These are phyloP conservation scores for Alnus rubra DNA, from an alignment of 306 rosid genomes.

Conservation along the genomic window DNA sequence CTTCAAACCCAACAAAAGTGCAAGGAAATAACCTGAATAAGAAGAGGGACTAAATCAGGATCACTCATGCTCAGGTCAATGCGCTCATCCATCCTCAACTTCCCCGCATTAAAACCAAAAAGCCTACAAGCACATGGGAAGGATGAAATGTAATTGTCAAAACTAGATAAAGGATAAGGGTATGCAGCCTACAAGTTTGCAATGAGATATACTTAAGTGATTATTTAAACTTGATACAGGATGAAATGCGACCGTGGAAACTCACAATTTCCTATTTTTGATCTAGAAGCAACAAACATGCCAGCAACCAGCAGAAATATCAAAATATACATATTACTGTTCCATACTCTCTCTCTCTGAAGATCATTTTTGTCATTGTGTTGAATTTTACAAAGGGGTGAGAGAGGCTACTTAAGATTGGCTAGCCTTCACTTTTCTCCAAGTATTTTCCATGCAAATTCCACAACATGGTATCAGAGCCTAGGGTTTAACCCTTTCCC, in stretches of 20 bases:
- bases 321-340: background rate
- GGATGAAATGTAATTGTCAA: background rate
- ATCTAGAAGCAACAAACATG: background rate
- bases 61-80: conserved; percentile 91
- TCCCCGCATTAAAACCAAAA: conserved; percentile 78
- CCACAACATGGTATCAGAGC: too few species aligned
- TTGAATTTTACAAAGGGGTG: too few species aligned
- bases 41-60: conserved; percentile 90
- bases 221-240: background rate
- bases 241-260: background rate
- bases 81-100: conserved; percentile 86
- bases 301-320: background rate
- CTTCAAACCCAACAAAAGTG: conserved; percentile 12
- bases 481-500: too few species aligned
- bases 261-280: background rate
- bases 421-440: too few species aligned
- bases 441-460: too few species aligned
- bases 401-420: too few species aligned
- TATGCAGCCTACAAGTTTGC: conserved; percentile 18
- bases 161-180: background rate
- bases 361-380: too few species aligned
- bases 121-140: conserved; percentile 55
- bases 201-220: background rate
- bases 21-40: conserved; percentile 68
- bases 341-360: background rate